Conservation (phyloP, 371 early-diverging fungal genomes). For the Chytridium lagenaria region DNA sequence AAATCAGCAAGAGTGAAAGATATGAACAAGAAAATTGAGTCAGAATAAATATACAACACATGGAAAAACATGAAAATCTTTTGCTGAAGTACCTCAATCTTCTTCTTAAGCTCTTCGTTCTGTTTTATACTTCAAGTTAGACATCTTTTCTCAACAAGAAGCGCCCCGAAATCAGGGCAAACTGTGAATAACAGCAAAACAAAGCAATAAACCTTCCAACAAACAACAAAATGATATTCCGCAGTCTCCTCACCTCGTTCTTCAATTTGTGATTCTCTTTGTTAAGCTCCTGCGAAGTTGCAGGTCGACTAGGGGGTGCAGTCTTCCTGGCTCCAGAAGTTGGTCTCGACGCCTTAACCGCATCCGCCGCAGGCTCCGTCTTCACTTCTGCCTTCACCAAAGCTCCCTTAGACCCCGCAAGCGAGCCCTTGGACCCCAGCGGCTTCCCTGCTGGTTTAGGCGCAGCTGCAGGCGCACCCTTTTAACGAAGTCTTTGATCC, state of each 20-base stretch:
- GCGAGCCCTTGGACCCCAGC: neutral
- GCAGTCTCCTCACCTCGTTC: neutral
- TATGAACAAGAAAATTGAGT: neutral
- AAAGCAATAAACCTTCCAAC: neutral
- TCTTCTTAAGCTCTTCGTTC: constrained; percentile 11
- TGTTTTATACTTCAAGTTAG: neutral
- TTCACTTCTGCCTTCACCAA: neutral
- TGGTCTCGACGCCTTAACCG: neutral
- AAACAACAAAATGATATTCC: neutral
- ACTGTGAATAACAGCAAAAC: neutral
- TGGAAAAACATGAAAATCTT: neutral
- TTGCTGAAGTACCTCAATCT: neutral
- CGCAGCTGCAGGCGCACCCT: neutral
- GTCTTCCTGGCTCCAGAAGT: neutral
- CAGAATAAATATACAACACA: neutral
- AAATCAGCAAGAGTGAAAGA: neutral
- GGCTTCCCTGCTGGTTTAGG: neutral
- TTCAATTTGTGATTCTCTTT: neutral
- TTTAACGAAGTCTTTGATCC: constrained; percentile 7
- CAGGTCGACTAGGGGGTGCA: neutral
- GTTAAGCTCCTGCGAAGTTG: neutral
- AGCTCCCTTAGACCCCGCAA: neutral
- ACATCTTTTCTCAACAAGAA: too few species aligned
- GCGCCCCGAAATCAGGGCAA: neutral
- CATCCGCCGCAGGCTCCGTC: neutral